These are phyloP conservation scores for Globisporangium spinosum DNA, from an alignment of 352 stramenopile genomes.

Conservation along the genomic window DNA sequence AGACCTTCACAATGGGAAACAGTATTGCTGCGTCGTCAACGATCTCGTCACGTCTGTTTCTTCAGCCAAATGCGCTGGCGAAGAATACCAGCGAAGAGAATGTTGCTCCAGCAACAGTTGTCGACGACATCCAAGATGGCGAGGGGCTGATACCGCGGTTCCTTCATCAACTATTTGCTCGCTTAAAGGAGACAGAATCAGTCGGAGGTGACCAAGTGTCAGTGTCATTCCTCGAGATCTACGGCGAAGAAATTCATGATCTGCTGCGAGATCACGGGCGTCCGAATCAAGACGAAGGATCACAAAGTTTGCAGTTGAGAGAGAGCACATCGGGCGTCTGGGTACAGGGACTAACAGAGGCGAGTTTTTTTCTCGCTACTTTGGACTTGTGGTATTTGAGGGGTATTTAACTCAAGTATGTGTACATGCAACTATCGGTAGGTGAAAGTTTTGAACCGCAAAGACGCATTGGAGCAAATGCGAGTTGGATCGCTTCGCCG, in stretches of 20 bases:
- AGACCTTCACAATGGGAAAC: constrained; percentile 87
- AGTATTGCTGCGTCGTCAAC: constrained; percentile 38
- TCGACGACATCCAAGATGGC: constrained; percentile 34
- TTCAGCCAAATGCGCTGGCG: constrained; percentile 11
- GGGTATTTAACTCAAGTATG: neutral
- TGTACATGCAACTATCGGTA: constrained; percentile 11
- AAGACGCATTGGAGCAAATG: constrained; percentile 80
- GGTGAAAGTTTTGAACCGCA: constrained; percentile 49
- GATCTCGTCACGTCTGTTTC: constrained; percentile 38
- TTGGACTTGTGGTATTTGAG: neutral
- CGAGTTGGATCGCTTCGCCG: constrained; percentile 60
- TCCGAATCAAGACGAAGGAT: constrained; percentile 23
- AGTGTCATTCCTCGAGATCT: constrained; percentile 95
- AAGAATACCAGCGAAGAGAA: neutral
- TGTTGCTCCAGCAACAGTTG: too few relatives aligned
- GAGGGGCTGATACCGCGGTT: constrained; percentile 86
- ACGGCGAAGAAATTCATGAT: constrained; percentile 96
- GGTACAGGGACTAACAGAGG: constrained; percentile 77
- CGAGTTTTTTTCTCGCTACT: constrained; percentile 11
- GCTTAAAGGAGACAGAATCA: constrained; percentile 33
- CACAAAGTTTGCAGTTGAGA: constrained; percentile 62
- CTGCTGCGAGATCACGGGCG: constrained; percentile 65
- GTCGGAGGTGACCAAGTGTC: constrained; percentile 42
- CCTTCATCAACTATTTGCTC: constrained; percentile 68
- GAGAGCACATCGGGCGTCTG: constrained; percentile 71